phyloP scores from a whole-genome alignment of 305 asterid species.

The Plantago coronopus region DNA sequence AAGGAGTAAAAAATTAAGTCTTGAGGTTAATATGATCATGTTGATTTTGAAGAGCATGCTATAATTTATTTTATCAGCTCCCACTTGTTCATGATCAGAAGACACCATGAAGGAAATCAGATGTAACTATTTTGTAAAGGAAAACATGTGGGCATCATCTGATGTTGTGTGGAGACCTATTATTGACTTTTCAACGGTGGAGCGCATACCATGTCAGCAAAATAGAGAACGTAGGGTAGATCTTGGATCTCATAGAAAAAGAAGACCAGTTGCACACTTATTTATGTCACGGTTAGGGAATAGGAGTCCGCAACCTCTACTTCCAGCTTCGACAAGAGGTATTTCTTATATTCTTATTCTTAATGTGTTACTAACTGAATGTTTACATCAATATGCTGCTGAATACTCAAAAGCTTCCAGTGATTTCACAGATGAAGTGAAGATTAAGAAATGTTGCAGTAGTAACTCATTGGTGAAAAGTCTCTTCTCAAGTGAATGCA shows the following conservation, averaged over 20 bases:
- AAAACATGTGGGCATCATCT: conserved; percentile 71
- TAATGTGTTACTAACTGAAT: conserved; percentile 18
- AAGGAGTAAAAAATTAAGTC: neutral
- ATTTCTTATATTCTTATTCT: conserved; percentile 31
- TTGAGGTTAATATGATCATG: conserved; percentile 1
- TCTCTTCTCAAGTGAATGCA: conserved; percentile 33
- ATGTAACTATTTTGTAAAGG: conserved; percentile 40
- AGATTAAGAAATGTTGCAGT: conserved; percentile 35
- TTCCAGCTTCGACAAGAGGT: conserved; percentile 55
- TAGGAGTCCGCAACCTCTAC: conserved; percentile 25
- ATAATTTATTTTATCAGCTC: conserved; percentile 16
- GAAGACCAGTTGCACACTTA: conserved; percentile 37
- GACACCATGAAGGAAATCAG: conserved; percentile 37
- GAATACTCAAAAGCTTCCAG: conserved; percentile 87
- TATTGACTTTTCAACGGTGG: conserved; percentile 40
- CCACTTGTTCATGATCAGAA: conserved; percentile 29
- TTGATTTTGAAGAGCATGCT: conserved; percentile 14
- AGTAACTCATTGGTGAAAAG: conserved; percentile 39
- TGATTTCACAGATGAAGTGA: conserved; percentile 68
- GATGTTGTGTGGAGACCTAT: conserved; percentile 51
- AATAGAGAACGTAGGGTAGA: conserved; percentile 34
- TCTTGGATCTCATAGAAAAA: conserved; percentile 36
- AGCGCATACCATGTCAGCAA: conserved; percentile 39
- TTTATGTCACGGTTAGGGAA: conserved; percentile 38
- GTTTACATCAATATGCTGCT: conserved; percentile 49